These are phyloP conservation scores for Pneumocystis sp. DNA, from an alignment of 1,139 yeast genomes.

Conservation along the genomic window DNA sequence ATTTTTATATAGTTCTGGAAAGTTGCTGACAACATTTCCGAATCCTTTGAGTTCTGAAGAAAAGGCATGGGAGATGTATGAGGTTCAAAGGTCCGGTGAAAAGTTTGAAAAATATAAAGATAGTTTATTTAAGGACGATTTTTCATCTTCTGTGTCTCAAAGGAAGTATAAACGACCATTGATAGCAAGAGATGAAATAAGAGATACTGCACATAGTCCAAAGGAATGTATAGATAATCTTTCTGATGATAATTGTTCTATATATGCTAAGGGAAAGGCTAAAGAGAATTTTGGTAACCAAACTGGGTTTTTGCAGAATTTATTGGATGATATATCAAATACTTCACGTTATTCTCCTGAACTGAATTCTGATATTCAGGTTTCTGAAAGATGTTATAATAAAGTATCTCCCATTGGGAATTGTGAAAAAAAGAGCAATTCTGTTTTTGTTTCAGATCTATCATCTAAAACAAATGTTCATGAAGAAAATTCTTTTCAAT, in stretches of 20 bases:
- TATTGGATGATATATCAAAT: background rate
- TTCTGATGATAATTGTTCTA: background rate
- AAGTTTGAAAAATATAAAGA: background rate
- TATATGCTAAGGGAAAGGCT: background rate
- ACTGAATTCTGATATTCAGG: background rate
- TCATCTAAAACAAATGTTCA: background rate
- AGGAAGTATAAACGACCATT: background rate
- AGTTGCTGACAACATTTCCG: background rate
- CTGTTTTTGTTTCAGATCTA: background rate
- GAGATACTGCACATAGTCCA: background rate
- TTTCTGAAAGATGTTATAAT: background rate
- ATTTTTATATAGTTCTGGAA: background rate
- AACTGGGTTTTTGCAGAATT: background rate
- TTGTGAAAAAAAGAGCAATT: background rate
- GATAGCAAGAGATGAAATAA: background rate
- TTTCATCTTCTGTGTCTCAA: background rate
- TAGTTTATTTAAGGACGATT: background rate
- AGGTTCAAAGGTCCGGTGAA: background rate
- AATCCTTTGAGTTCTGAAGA: background rate
- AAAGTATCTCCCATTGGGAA: background rate
- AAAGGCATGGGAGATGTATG: background rate
- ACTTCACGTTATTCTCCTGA: background rate
- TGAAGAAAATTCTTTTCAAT: background rate
- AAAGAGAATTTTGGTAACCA: background rate
- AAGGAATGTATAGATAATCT: background rate